Percentiles rank a stretch among this genome's conserved stretches.
These are phyloP conservation scores for Stygiomarasmius scandens DNA, from an alignment of 1,284 basidiomycete genomes.

Conservation along the genomic window DNA sequence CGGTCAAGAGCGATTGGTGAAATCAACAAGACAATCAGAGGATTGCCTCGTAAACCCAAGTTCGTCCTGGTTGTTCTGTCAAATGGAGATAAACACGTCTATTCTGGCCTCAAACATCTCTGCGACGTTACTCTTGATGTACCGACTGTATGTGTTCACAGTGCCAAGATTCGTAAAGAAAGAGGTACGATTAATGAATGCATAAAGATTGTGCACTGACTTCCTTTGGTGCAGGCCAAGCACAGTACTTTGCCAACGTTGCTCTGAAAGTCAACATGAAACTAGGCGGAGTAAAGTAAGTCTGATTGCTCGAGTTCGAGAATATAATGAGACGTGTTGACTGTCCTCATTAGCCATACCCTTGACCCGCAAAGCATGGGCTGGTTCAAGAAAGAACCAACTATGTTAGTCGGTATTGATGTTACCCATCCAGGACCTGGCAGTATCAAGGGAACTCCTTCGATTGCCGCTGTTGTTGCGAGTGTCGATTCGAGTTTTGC, in stretches of 20 bases:
- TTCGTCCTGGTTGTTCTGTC: constrained; percentile 63
- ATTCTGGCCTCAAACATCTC: constrained; percentile 70
- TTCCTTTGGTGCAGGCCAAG: constrained; percentile 44
- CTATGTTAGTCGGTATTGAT: constrained; percentile 83
- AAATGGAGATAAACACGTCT: constrained; percentile 67
- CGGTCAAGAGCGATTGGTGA: constrained; percentile 45
- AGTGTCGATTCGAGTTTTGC: constrained; percentile 64
- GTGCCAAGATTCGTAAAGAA: constrained; percentile 62
- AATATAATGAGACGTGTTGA: too few relatives aligned
- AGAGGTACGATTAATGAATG: constrained; percentile 35
- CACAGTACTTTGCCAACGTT: constrained; percentile 78
- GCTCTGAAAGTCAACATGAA: constrained; percentile 83
- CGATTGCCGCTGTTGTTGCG: constrained; percentile 80
- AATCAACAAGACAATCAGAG: constrained; percentile 33
- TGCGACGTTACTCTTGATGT: constrained; percentile 69
- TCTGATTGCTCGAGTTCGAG: not conserved
- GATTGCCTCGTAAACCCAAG: constrained; percentile 28
- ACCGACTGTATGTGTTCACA: constrained; percentile 70
- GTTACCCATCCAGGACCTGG: constrained; percentile 79
- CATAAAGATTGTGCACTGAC: not conserved
- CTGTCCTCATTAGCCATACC: constrained; percentile 42
- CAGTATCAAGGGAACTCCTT: constrained; percentile 68
- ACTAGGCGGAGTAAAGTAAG: constrained; percentile 71
- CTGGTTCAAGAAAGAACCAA: constrained; percentile 59
- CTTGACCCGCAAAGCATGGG: constrained; percentile 54